Base-by-base conservation (phyloP, 23 red algal species). In the Gracilariopsis chorda region DNA sequence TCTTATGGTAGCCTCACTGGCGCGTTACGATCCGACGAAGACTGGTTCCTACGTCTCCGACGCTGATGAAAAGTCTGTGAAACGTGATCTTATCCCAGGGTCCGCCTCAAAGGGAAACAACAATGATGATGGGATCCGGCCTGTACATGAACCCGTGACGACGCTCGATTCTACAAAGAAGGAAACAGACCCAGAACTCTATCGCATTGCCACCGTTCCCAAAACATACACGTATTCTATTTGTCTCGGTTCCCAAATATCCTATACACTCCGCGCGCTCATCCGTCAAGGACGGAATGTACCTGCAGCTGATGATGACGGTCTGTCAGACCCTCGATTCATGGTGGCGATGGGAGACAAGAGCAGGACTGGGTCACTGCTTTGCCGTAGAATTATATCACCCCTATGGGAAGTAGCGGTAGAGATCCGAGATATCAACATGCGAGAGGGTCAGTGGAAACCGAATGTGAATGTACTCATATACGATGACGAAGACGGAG, bases 391-490 rank as follows among this genome's bases (percentile, higher is more conserved):
- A 44, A 93, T 80, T 64, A 64, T 86, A 41, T 65, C 67, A 17
- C 90, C 90, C 6, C 21, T 87, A 3, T 93, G 90, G 90, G 80
- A 87, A 25, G 90, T 74, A 42, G 27, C 79, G 24, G 74, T 93
- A 11, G 79, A 62, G 7, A 80, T 93, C 25, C 46, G 10, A 8
- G 62, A 84, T 13, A 84, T 93, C 41, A 59, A 29, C 14, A 86
- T 93, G 3, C 79, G 90, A 13, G 90, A 93, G 17, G 83, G 83
- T 8, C 60, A 93, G 52, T 43, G 83, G 53, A 71, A 70, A 34
- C 90, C 90, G 39, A 93, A 93, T 46, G 90, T 93, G 28, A 93
- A 93, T 42, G 72, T 93, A 2, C 30, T 93, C 40, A 83, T 93
- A 14, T 86, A 93, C 30, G 90, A 93, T 51, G 78, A 46, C 21